Base-by-base conservation (phyloP, 805 yeast genomes). In the Candida silvatica region DNA sequence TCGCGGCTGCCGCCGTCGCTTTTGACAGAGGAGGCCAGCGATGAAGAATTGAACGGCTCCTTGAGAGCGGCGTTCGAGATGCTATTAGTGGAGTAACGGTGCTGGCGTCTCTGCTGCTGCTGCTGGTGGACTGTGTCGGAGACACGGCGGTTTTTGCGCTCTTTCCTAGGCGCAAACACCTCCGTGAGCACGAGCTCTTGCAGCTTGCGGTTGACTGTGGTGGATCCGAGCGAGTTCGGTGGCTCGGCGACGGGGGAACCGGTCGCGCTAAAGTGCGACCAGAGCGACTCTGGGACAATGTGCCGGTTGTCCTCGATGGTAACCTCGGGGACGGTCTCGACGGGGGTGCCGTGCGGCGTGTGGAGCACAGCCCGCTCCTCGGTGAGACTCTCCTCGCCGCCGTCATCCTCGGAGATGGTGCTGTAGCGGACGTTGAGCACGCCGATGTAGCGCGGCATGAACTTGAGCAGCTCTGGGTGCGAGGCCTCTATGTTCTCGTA, bases 381-480 rank as follows among this genome's bases (percentile, higher is more conserved):
- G 11, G 23, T 14, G 4, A 19, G 9, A 12, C 18, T 22, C 16
- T 37, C 39, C 11, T 40, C 34, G 16, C 20, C 48, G 22, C 41
- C 38, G 19, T 48, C 45, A 30, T 58, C 59, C 5, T 58, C 48
- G 8, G 24, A 8, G 7, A 56, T 32, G 12, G 62, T 57, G 37
- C 73, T 66, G 52, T 87, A 90, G 38, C 97, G 69, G 4, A 90
- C 97, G 54, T 90, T 90, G 37, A 90, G 62, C 2, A 90, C 97
- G 5, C 98, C 98, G 36, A 90, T 84, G 56, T 92, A 92, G 43
- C 75, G 73, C 3, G 99, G 98, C 95, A 92, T 82, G 57, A 83
- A 92, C 43, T 69, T 67, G 38, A 87, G 65, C 27, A 92, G 63
- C 34, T 80, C 88, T 17, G 80, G 78, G 56, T 86, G 95, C 15